Evolutionary conservation across 2,329 filamentous ascomycete species (phyloP).

Genomic region (Ceratocystis harringtonii): DNA sequence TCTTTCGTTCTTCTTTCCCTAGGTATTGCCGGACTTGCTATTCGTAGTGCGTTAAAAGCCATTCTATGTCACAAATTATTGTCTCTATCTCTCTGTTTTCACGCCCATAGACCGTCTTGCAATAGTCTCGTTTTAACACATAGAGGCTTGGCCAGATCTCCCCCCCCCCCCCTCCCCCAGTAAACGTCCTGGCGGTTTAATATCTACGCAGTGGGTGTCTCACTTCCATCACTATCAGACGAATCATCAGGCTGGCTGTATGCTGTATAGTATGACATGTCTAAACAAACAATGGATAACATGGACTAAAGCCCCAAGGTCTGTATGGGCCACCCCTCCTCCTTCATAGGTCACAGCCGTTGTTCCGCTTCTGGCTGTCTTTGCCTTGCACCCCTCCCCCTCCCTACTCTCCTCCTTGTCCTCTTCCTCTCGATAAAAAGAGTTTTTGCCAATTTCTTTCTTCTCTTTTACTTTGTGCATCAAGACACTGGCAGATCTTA

Average conservation of each 20-base stretch:
- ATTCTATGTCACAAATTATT: background rate
- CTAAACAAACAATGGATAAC: background rate
- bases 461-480: background rate
- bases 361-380: background rate
- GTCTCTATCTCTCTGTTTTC: background rate
- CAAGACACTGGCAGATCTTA: constrained; percentile 4
- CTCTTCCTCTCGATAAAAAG: background rate
- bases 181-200: no score
- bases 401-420: background rate
- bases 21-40: background rate
- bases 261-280: background rate
- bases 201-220: background rate
- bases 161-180: background rate
- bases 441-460: background rate
- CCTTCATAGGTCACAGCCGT: background rate
- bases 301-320: background rate
- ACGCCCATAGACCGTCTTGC: background rate
- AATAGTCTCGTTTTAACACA: no score
- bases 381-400: background rate
- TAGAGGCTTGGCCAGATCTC: no score
- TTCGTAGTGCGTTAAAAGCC: background rate
- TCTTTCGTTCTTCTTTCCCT: background rate
- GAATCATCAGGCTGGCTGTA: background rate
- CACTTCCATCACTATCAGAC: background rate
- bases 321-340: background rate